Evolutionary conservation across 495 filamentous ascomycete species (phyloP), one percentile per base, ranked within the genome.

Genomic region (Aspergillus coremiiformis): DNA sequence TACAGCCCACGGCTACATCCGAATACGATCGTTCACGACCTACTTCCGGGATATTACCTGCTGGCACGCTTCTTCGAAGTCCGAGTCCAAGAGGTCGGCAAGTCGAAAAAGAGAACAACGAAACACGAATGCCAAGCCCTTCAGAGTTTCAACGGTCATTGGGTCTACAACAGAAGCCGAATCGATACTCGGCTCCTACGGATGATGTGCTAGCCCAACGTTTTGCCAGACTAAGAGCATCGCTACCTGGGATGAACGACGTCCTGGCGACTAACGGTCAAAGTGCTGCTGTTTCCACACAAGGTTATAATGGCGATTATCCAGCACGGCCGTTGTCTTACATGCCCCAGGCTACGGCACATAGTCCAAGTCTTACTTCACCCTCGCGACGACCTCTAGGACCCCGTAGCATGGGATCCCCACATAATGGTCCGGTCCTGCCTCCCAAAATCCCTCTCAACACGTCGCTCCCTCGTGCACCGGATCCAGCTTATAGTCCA

Each of bases 401-500:
- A 0, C 79, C 81, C 29, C 78, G 79, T 27, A 78, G 69, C 23
- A 81, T 85, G 72, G 83, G 76, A 23, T 67, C 72, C 26, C 61
- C 67, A 27, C 56, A 68, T 17, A 53, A 51, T 17, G 64, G 59
- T 10, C 77, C 78, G 17, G 69, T 66, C n/a, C 58, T 73, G 20
- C 80, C 81, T 15, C 75, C 74, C 1, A 81, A 84, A 44, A 59
- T 82, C 8, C 77, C 78, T 14, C 59, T 88, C 4, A 72, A 80
- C 50, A 76, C 70, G 22, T 71, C 77, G 4, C 74, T 96, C 58
- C 91, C 91, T 20, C 83, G 84, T 63, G 71, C 85, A 11, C 91
- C 91, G 14, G 89, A 85, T 61, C 89, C 90, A 11, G 84, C 92
- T 9, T 96, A 96, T 58, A 92, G 84, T 58, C 91, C 91, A 32